Percentiles rank a stretch among this genome's conserved stretches.
phyloP scores from a whole-genome alignment of 163 green algal genomes.

The Scenedesmus sp. region DNA sequence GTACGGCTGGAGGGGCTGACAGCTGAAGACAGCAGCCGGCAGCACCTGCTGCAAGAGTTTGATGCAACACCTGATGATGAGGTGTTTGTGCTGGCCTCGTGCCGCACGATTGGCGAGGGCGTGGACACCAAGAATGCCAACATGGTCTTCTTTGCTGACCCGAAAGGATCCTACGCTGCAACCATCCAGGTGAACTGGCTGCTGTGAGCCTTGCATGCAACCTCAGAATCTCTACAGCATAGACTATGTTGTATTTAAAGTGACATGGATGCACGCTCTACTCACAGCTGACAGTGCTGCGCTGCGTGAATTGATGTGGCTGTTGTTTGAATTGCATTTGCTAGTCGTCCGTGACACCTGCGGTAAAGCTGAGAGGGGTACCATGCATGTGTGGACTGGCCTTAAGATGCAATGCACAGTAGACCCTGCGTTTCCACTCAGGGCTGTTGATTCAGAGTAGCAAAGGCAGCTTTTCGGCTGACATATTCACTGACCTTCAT shows the following conservation, averaged over 20 bases:
- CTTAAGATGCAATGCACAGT: no score
- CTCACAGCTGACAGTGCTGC: background rate
- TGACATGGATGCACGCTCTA: no score
- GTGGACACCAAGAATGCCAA: conserved; percentile 24
- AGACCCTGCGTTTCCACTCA: no score
- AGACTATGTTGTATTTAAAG: no score
- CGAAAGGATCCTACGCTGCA: background rate
- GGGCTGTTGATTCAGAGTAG: no score
- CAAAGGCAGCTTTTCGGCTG: no score
- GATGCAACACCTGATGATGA: conserved; percentile 32
- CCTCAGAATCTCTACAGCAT: no score
- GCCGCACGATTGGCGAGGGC: conserved; percentile 5
- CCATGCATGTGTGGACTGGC: no score
- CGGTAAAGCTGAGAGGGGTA: no score
- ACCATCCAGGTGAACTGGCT: conserved; percentile 4
- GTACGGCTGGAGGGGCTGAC: conserved; percentile 6
- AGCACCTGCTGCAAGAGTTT: background rate
- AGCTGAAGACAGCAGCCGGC: background rate
- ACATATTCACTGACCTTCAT: no score
- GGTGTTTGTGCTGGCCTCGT: conserved; percentile 31
- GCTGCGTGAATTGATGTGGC: background rate
- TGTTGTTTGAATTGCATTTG: background rate
- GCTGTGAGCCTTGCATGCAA: no score
- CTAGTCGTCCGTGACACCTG: no score
- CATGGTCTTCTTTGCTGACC: conserved; percentile 18